A percentile compares a stretch with the other conserved stretches of the same genome.
Evolutionary conservation across 306 rosid species (phyloP).

Genomic region (Rubus parviflorus): DNA sequence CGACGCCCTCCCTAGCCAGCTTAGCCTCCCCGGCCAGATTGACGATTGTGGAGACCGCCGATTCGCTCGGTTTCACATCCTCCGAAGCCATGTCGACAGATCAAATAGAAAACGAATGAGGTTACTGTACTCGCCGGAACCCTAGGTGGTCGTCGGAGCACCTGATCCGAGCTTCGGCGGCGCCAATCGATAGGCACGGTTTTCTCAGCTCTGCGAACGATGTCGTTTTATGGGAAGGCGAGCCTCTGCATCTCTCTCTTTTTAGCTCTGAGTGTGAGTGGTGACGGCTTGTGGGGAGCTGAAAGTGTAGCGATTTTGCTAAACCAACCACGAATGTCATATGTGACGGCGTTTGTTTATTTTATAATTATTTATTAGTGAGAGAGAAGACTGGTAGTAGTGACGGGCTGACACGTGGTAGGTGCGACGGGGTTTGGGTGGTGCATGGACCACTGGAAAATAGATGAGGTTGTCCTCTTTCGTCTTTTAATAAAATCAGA

Average conservation of each 20-base stretch:
- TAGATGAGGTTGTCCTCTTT: not conserved
- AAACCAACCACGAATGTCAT: not conserved
- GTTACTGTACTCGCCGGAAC: not conserved
- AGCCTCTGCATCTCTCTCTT: slow-evolving; percentile 7
- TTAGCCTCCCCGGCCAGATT: slow-evolving; percentile 93
- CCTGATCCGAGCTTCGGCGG: slow-evolving; percentile 16
- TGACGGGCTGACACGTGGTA: slow-evolving; percentile 9
- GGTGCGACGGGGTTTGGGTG: not conserved
- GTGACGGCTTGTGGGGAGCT: slow-evolving; percentile 20
- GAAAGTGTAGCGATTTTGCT: slow-evolving; percentile 2
- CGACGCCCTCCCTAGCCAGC: slow-evolving; percentile 86
- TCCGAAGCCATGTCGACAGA: slow-evolving; percentile 72
- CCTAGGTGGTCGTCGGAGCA: slow-evolving; percentile 20
- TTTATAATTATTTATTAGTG: not conserved
- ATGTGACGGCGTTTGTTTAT: slow-evolving; percentile 23
- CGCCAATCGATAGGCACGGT: slow-evolving; percentile 14
- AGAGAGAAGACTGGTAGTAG: not conserved
- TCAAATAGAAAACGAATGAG: not conserved
- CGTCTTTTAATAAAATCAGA: not conserved
- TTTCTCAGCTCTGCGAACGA: not conserved
- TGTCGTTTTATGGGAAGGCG: slow-evolving; percentile 22
- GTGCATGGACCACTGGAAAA: not conserved
- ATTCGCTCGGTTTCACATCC: slow-evolving; percentile 77
- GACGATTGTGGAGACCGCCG: slow-evolving; percentile 80
- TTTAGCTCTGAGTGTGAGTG: not conserved